Evolutionary conservation across 2,329 filamentous ascomycete genomes (phyloP).

Genomic region (Cordyceps cateniannulata): DNA sequence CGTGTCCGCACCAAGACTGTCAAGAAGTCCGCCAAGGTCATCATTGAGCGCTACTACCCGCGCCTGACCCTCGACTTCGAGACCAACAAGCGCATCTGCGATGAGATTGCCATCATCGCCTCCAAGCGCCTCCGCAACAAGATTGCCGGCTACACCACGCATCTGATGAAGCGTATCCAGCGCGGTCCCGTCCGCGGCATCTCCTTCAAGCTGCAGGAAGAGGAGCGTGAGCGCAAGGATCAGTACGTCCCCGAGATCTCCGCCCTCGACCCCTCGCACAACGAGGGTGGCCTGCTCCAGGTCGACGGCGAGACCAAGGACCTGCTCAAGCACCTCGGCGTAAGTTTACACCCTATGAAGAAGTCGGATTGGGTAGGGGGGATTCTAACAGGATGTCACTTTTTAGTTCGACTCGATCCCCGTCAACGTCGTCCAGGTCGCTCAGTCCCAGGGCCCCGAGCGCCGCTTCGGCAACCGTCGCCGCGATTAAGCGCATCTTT

Average conservation of each 20-base stretch:
- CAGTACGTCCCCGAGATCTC: constrained; percentile 99
- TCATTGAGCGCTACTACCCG: constrained; percentile 98
- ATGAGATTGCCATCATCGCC: constrained; percentile 99
- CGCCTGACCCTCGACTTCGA: constrained; percentile 99
- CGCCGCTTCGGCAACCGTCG: constrained; percentile 68
- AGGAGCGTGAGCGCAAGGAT: constrained; percentile 99
- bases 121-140: constrained; percentile 99
- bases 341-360: constrained; percentile 50
- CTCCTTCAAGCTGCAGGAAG: constrained; percentile 99
- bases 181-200: constrained; percentile 98
- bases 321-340: constrained; percentile 95
- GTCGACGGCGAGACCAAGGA: constrained; percentile 98
- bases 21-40: constrained; percentile 90
- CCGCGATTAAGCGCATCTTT: constrained; percentile 34
- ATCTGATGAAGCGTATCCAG: constrained; percentile 99
- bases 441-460: constrained; percentile 81
- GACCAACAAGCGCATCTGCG: constrained; percentile 99
- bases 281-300: constrained; percentile 89
- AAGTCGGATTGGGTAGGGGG: not conserved
- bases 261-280: constrained; percentile 95
- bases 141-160: constrained; percentile 98
- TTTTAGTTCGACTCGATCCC: constrained; percentile 90
- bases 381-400: constrained; percentile 22
- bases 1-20: constrained; percentile 65
- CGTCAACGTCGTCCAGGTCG: constrained; percentile 89